Evolutionary conservation across 2,329 filamentous ascomycete genomes (phyloP), one percentile per base, ranked within the genome.

Genomic region (Ophiostoma sp.): DNA sequence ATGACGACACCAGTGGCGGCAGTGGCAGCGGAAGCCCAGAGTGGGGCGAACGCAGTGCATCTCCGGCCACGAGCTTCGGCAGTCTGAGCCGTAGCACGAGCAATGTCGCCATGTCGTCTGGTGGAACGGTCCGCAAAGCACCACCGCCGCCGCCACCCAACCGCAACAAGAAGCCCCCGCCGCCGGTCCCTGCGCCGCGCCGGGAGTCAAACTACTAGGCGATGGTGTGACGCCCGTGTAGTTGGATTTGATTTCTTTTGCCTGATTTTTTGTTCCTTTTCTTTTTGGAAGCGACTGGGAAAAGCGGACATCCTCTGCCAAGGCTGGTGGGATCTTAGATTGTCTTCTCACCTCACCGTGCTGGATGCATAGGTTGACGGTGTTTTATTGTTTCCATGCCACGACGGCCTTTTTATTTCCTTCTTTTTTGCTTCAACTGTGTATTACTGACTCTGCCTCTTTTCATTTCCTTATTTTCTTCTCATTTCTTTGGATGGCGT

Each of bases 1-100:
- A 84, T 66, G 87, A 88, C 75, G 84, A 86, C 72, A 87, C 84
- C 8, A 87, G 85, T 76, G 85, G 84, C 57, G 59, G 69, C 59
- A 70, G 75, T 61, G 50, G 70, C 75, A 85, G 85, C 75, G 85
- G 84, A 52, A 88, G 86, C 48, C 85, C 86, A 0, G 84, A 87
- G 71, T 86, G 84, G 80, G 82, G 81, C 25, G 84, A 87, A 63
- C 84, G 85, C 72, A 86, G 85, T 77, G 82, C 86, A 73, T 89
- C 87, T 76, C 87, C 87, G 0, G 85, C 87, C 2, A 89, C 87
- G 0, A 89, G 87, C 79, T 85, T 87, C 73, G 86, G 85, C 74
- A 88, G 87, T 78, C 78, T 88, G 63, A 87, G 83, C 76, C 82
- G 84, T 63, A 87, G 82, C 72, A 80, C 84, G 11, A 84, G 82